Conservation (phyloP, 2,329 filamentous ascomycete genomes). For the Diaporthe sp. region DNA sequence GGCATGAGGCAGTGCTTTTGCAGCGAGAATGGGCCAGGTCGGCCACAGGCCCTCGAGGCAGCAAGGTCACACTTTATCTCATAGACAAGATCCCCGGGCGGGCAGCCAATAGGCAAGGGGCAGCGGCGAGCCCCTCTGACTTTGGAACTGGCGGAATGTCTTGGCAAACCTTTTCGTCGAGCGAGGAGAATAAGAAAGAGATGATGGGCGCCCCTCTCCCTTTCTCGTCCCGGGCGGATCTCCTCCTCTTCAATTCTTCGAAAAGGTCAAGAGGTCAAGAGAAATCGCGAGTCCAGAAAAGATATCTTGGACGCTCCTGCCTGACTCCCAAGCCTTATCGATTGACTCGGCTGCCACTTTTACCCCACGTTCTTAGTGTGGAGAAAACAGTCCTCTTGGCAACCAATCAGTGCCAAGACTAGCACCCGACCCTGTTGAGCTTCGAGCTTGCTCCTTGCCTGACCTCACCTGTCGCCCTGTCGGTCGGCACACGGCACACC, state of each 20-base stretch:
- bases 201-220: slow-evolving; percentile 26
- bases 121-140: slow-evolving; percentile 29
- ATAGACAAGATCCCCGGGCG: slow-evolving; percentile 15
- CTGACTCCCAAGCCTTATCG: not conserved
- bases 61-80: slow-evolving; percentile 15
- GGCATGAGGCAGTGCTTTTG: not conserved
- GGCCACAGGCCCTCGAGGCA: not conserved
- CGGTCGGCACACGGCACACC: slow-evolving; percentile 14
- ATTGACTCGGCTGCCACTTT: slow-evolving; percentile 7
- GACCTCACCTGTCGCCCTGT: not conserved
- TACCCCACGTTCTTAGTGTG: slow-evolving; percentile 17
- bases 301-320: slow-evolving; percentile 6
- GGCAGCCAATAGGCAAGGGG: slow-evolving; percentile 31
- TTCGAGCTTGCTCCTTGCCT: slow-evolving; percentile 20
- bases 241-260: slow-evolving; percentile 26
- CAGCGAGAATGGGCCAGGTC: not conserved
- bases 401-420: slow-evolving; percentile 31
- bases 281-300: not conserved
- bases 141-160: slow-evolving; percentile 29
- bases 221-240: slow-evolving; percentile 30
- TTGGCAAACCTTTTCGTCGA: slow-evolving; percentile 32
- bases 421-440: slow-evolving; percentile 12
- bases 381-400: slow-evolving; percentile 17
- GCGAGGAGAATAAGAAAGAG: slow-evolving; percentile 33
- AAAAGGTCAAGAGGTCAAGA: slow-evolving; percentile 26